Conservation (phyloP, 805 yeast species). For the Starmerella sirachaensis region DNA sequence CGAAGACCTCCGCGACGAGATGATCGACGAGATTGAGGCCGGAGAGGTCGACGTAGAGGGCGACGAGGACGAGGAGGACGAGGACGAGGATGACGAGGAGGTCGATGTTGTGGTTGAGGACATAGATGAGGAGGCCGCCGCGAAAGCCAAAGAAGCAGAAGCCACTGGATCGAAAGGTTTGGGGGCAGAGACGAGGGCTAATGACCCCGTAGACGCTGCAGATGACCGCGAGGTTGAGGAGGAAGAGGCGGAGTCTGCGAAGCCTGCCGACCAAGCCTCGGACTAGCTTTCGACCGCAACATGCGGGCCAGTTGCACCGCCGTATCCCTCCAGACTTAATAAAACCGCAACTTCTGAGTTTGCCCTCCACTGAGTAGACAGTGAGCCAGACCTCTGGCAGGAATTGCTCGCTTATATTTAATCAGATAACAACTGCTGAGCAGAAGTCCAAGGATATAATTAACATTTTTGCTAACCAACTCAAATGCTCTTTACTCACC, state of each 20-base stretch:
- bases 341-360: no score
- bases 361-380: no score
- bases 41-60: conserved; percentile 22
- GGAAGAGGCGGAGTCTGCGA: conserved; percentile 1
- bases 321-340: no score
- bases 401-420: no score
- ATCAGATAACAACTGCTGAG: no score
- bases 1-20: conserved; percentile 22
- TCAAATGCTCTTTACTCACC: no score
- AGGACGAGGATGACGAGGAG: conserved; percentile 6
- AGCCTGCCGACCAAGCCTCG: no score
- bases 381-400: no score
- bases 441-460: no score
- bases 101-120: conserved; percentile 8
- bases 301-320: no score
- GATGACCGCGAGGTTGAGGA: conserved; percentile 2
- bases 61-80: conserved; percentile 16
- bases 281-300: no score
- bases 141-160: conserved; percentile 1
- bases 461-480: no score
- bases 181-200: neutral
- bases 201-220: neutral
- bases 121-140: neutral
- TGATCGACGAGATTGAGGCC: conserved; percentile 21
- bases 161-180: neutral